Base-by-base conservation (phyloP, 2,329 filamentous ascomycete genomes). In the Aureobasidium sp. region DNA sequence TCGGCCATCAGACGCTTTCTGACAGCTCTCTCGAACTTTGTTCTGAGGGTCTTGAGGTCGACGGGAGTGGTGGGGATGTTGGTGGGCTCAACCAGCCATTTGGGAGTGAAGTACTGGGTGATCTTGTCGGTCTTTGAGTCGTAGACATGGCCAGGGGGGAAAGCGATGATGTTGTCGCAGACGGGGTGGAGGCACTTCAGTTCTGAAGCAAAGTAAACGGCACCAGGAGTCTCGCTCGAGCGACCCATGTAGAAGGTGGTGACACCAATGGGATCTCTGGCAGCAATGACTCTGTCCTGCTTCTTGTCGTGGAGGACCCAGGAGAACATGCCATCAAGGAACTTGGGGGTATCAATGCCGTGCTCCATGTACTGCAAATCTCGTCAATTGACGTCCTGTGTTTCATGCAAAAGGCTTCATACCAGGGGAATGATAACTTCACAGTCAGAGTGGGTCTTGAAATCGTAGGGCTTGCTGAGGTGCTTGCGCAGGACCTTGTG, bases 291-390 rank as follows among this genome's bases (percentile, higher is more conserved):
- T 68, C 94, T 88, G 81, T 99, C 89, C 76, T 91, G 86, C 68
- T 85, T 87, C 84, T 96, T 96, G 81, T 99, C 94, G 78, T 96
- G 96, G 59, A 99, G 84, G 62, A 99, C 92, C 80, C 95, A 99
- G 17, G 93, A 97, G 84, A 99, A 99, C 94, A 99, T 99, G 80
- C 94, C 94, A 75, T 99, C 94, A 68, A 99, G 86, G 77, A 91
- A 82, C 78, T 93, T 94, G 65, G 94, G 92, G 63, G 93, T 91
- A 72, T 97, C 91, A 69, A 95, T 82, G 71, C 87, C 94, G 83
- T 95, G 85, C 78, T 97, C 87, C 79, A 91, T 84, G 75, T 99
- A 99, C 90, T 96, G 65, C 53, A 15, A 5, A 29, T 39, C 15
- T 48, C n/a, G 44, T 49, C 39, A 57, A 36, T 56, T 42, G 29